Evolutionary conservation across 805 yeast genomes (phyloP), one percentile per base, ranked within the genome.

Genomic region (Barnettozyma siamensis): DNA sequence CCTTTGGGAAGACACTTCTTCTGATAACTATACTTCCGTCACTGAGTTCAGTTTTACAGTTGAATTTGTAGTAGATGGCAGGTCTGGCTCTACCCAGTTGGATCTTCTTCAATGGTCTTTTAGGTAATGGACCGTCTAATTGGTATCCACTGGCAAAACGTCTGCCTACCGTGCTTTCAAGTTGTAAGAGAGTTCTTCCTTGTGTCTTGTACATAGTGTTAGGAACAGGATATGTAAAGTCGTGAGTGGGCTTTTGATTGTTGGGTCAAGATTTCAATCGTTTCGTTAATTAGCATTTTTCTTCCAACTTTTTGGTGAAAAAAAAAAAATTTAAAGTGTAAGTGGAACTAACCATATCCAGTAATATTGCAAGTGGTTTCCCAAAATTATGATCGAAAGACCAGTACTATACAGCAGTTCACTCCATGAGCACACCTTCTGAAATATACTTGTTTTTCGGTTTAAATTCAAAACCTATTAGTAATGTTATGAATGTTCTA

Each of bases 1-100:
- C 81, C 54, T 87, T 84, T 10, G 99, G 99, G 45, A 79, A 87
- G 49, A 85, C 95, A 1, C 96, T 79, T 54, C 85, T 75, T 64
- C 99, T 76, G 28, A 68, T 69, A 27, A 88, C 70, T 2, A 95
- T 95, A 24, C 96, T 84, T 2, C 99, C 99, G 60, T 93, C 99
- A 50, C 94, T 83, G 44, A 89, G 72, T 64, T 91, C 95, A n/a
- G 93, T 89, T 29, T 73, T 64, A 26, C 89, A 83, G 49, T 91
- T 88, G 60, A 93, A 93, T 62, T 87, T 87, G 66, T 91, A 76
- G 64, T 87, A 89, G 31, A 93, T 83, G 27, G 96, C 88, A 2
- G 98, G 97, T 64, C 97, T 78, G 15, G 96, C 88, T 60, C 84
- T 84, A 42, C 97, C 97, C 42, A 81, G 64, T 45, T 68, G 63